A percentile compares a stretch with the other conserved stretches of the same genome.
Conservation (phyloP, 1,284 basidiomycete species). For the Sporisorium iseilematis-ciliati region DNA sequence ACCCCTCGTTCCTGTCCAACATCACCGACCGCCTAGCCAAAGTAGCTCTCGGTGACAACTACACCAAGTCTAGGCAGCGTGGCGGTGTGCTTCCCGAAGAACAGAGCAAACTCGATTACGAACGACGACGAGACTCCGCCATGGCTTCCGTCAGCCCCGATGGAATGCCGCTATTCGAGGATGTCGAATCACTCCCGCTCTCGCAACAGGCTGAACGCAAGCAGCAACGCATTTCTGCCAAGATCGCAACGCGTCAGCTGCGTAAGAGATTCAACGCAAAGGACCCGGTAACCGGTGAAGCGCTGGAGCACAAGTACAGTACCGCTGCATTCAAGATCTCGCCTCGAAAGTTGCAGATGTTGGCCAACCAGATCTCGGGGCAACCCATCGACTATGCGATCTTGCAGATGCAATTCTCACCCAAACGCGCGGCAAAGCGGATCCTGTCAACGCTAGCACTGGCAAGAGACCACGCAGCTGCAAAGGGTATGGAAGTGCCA, state of each 20-base stretch:
- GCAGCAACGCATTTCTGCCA: constrained; percentile 41
- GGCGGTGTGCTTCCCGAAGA: constrained; percentile 63
- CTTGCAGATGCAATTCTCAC: constrained; percentile 93
- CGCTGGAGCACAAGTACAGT: constrained; percentile 83
- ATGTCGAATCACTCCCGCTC: constrained; percentile 49
- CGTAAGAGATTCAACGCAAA: constrained; percentile 63
- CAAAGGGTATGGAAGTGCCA: constrained; percentile 81
- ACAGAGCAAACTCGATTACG: constrained; percentile 38
- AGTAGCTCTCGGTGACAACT: constrained; percentile 39
- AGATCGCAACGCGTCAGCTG: constrained; percentile 46
- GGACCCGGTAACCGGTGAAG: constrained; percentile 41
- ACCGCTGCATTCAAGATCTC: constrained; percentile 93
- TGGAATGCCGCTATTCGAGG: constrained; percentile 61
- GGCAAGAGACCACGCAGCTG: constrained; percentile 87
- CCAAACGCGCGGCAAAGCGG: constrained; percentile 86
- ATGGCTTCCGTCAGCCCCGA: constrained; percentile 59
- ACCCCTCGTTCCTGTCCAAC: constrained; percentile 27
- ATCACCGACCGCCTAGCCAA: constrained; percentile 43
- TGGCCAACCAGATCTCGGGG: constrained; percentile 83
- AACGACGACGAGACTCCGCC: constrained; percentile 53
- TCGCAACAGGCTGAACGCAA: constrained; percentile 40
- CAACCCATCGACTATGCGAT: constrained; percentile 82
- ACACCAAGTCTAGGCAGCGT: constrained; percentile 30
- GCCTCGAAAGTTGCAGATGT: constrained; percentile 88
- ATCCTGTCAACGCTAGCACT: constrained; percentile 89